These are phyloP conservation scores for Achaetomium macrosporum DNA, from an alignment of 2,329 filamentous ascomycete species.

Conservation along the genomic window DNA sequence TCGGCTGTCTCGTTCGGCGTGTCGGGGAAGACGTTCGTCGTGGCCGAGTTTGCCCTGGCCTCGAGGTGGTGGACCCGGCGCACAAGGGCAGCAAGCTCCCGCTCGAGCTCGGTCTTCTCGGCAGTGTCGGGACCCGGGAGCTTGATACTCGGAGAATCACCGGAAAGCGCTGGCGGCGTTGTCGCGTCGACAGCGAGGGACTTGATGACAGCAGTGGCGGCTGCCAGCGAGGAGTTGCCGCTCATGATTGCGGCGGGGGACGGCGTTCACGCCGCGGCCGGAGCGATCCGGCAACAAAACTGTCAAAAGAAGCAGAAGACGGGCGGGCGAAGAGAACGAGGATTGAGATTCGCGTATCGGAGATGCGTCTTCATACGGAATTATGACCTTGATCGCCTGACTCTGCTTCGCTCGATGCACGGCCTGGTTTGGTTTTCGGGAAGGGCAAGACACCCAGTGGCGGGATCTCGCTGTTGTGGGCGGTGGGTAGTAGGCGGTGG, in stretches of 20 bases:
- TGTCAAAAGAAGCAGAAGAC: background rate
- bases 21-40: slow-evolving; percentile 58
- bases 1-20: slow-evolving; percentile 71
- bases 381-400: too few species aligned
- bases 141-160: slow-evolving; percentile 42
- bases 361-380: too few species aligned
- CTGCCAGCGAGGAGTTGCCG: slow-evolving; percentile 28
- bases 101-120: slow-evolving; percentile 74
- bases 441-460: background rate
- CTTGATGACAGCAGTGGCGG: slow-evolving; percentile 29
- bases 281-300: slow-evolving; percentile 10
- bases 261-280: slow-evolving; percentile 16
- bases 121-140: slow-evolving; percentile 71
- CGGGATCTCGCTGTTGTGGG: slow-evolving; percentile 6
- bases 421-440: too few species aligned
- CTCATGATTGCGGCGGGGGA: slow-evolving; percentile 25
- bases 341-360: background rate
- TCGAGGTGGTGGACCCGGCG: slow-evolving; percentile 77
- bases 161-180: slow-evolving; percentile 15
- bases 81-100: slow-evolving; percentile 73
- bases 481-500: background rate
- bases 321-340: background rate
- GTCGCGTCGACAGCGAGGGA: slow-evolving; percentile 28
- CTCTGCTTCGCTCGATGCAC: too few species aligned
- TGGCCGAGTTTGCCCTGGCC: slow-evolving; percentile 60